Conservation (phyloP, 768 basidiomycete genomes). For the Amanita rubescens region DNA sequence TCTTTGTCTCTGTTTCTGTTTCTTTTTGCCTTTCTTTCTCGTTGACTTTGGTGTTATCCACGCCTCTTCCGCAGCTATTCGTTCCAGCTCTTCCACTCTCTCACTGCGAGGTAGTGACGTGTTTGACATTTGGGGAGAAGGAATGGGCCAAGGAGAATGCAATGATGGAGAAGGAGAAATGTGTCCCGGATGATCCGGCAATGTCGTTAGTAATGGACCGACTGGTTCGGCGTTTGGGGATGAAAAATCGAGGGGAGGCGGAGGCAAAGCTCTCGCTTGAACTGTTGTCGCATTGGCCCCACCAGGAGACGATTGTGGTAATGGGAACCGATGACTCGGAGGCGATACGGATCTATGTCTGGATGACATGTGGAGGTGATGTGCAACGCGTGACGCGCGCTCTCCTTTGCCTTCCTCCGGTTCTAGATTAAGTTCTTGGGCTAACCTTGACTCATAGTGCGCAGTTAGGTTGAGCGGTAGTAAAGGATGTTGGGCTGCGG, state of each 20-base stretch:
- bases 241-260: background rate
- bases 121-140: constrained; percentile 49
- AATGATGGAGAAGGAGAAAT: constrained; percentile 24
- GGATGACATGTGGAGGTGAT: constrained; percentile 49
- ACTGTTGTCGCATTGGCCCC: background rate
- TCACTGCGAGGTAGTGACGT: constrained; percentile 40
- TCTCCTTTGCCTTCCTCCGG: constrained; percentile 56
- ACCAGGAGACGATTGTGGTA: constrained; percentile 19
- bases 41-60: constrained; percentile 8
- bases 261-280: background rate
- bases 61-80: constrained; percentile 58
- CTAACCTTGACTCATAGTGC: constrained; percentile 15
- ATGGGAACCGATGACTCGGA: constrained; percentile 45
- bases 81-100: constrained; percentile 63
- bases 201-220: background rate
- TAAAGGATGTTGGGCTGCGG: constrained; percentile 19
- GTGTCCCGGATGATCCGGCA: constrained; percentile 3
- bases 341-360: constrained; percentile 59
- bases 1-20: constrained; percentile 7
- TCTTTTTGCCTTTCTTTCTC: constrained; percentile 12
- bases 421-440: constrained; percentile 21
- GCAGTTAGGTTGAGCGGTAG: constrained; percentile 23
- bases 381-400: constrained; percentile 49
- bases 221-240: background rate
- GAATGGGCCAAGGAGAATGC: constrained; percentile 61